Conservation (phyloP, 345 rosid species). For the Citrus sinensis region DNA sequence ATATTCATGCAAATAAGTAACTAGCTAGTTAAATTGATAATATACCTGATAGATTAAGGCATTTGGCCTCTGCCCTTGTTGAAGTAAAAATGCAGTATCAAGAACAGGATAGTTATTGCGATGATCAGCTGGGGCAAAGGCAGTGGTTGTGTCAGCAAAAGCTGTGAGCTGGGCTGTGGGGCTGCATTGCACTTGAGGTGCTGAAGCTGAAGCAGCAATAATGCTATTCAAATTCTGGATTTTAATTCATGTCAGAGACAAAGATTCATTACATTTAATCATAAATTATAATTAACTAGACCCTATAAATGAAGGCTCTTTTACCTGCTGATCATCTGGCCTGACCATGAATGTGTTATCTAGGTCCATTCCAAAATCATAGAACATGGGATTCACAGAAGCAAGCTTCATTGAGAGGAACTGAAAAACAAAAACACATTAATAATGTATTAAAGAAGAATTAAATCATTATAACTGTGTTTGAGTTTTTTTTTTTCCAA, state of each 20-base stretch:
- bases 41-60: constrained; percentile 26
- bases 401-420: constrained; percentile 79
- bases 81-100: constrained; percentile 30
- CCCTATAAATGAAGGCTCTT: not conserved
- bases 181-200: constrained; percentile 23
- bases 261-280: constrained; percentile 25
- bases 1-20: not conserved
- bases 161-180: constrained; percentile 29
- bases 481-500: too few species aligned
- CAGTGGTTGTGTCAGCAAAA: constrained; percentile 37
- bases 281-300: not conserved
- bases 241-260: constrained; percentile 28
- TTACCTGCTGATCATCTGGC: constrained; percentile 32
- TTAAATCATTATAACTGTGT: too few species aligned
- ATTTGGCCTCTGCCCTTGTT: constrained; percentile 23
- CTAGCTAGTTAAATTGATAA: not conserved
- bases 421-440: constrained; percentile 23
- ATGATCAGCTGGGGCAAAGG: constrained; percentile 11
- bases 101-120: constrained; percentile 28
- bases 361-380: constrained; percentile 54
- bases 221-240: constrained; percentile 33
- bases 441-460: too few species aligned
- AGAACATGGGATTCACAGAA: constrained; percentile 55
- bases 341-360: constrained; percentile 41
- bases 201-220: constrained; percentile 10